Conservation (phyloP, 148 eudicot genomes). For the Simmondsia chinensis region DNA sequence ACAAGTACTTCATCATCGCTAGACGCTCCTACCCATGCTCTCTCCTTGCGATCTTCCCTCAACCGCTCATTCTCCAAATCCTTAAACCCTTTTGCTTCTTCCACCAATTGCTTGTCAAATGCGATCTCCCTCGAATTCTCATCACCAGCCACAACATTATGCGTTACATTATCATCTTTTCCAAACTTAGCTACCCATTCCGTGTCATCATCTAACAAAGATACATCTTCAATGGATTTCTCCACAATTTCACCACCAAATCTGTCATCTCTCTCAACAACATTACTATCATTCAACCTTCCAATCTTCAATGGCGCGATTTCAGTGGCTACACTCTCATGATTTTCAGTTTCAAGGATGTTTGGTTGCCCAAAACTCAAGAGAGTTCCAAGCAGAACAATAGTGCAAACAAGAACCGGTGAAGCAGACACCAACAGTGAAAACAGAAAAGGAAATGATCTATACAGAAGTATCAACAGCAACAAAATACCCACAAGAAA, state of each 20-base stretch:
- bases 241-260: slow-evolving; percentile 22
- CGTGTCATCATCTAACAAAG: slow-evolving; percentile 10
- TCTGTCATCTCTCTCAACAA: slow-evolving; percentile 26
- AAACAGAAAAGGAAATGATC: slow-evolving; percentile 52
- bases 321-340: slow-evolving; percentile 19
- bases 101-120: slow-evolving; percentile 14
- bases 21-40: slow-evolving; percentile 5
- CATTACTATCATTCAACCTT: slow-evolving; percentile 8
- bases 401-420: slow-evolving; percentile 71
- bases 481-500: slow-evolving; percentile 42
- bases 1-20: slow-evolving; percentile 10
- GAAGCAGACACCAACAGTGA: slow-evolving; percentile 48
- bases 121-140: slow-evolving; percentile 18
- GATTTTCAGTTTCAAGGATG: slow-evolving; percentile 34
- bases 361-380: slow-evolving; percentile 63
- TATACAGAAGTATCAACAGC: slow-evolving; percentile 38
- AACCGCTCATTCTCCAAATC: slow-evolving; percentile 9
- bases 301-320: slow-evolving; percentile 15
- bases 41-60: slow-evolving; percentile 8
- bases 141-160: slow-evolving; percentile 9
- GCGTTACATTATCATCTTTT: slow-evolving; percentile 7
- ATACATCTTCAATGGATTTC: slow-evolving; percentile 13
- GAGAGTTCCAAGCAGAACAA: slow-evolving; percentile 61
- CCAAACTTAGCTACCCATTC: slow-evolving; percentile 16
- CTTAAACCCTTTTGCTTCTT: slow-evolving; percentile 8